These are phyloP conservation scores for Lepidopterella palustris DNA, from an alignment of 495 filamentous ascomycete species.

Conservation along the genomic window DNA sequence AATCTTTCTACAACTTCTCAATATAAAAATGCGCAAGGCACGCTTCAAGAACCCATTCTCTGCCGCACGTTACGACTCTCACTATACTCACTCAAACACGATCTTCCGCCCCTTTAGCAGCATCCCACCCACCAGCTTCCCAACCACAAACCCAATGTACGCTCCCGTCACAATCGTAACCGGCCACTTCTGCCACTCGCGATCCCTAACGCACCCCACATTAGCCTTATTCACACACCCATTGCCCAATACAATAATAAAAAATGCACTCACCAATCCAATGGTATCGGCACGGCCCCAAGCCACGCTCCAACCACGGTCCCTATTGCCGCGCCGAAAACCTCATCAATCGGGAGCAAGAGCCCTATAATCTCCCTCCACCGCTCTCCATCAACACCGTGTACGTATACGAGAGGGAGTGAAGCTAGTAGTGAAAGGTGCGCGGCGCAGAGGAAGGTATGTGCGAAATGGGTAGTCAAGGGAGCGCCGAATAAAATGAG, in stretches of 20 bases:
- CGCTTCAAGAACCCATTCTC: too few species aligned
- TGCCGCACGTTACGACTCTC: too few species aligned
- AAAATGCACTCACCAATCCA: constrained; percentile 89
- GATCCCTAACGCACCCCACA: constrained; percentile 53
- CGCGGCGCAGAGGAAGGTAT: constrained; percentile 71
- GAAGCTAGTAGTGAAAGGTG: constrained; percentile 73
- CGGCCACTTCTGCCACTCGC: constrained; percentile 97
- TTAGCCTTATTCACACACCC: constrained; percentile 6
- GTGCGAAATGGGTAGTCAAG: constrained; percentile 67
- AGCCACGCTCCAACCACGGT: constrained; percentile 62
- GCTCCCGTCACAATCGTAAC: constrained; percentile 76
- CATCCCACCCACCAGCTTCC: constrained; percentile 54
- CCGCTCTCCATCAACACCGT: constrained; percentile 64
- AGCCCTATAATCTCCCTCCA: constrained; percentile 67
- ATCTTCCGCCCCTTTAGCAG: constrained; percentile 58
- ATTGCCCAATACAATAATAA: neutral
- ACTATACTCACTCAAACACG: constrained; percentile 42
- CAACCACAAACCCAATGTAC: constrained; percentile 60
- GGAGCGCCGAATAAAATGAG: constrained; percentile 90
- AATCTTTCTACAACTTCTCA: too few species aligned
- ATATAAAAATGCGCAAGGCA: too few species aligned
- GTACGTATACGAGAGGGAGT: constrained; percentile 71
- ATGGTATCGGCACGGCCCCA: constrained; percentile 85
- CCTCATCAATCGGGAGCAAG: constrained; percentile 56
- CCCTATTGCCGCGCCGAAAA: constrained; percentile 60